Evolutionary conservation across 768 basidiomycete genomes (phyloP).

Genomic region (Suillus subluteus): DNA sequence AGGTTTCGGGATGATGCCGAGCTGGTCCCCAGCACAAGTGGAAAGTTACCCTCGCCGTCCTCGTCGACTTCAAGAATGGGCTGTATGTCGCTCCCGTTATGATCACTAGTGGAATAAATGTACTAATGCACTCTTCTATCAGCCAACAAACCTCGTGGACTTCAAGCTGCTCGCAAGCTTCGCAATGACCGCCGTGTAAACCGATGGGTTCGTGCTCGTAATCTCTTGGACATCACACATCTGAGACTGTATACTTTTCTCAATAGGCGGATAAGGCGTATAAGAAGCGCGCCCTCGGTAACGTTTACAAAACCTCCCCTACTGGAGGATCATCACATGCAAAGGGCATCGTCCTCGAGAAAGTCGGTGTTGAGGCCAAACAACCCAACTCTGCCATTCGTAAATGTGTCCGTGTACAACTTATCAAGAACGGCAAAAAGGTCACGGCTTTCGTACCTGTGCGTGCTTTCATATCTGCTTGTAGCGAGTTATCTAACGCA

Average conservation of each 20-base stretch:
- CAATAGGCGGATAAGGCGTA: slow-evolving; percentile 93
- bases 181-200: slow-evolving; percentile 92
- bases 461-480: slow-evolving; percentile 37
- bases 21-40: slow-evolving; percentile 13
- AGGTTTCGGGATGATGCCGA: slow-evolving; percentile 47
- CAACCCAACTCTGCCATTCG: slow-evolving; percentile 99
- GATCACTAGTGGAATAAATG: neutral
- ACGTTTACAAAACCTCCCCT: slow-evolving; percentile 99
- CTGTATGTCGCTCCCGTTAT: slow-evolving; percentile 60
- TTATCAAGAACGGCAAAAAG: slow-evolving; percentile 99
- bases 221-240: slow-evolving; percentile 12
- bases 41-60: slow-evolving; percentile 42
- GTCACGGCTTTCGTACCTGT: slow-evolving; percentile 99
- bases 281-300: slow-evolving; percentile 99
- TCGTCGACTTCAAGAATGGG: slow-evolving; percentile 74
- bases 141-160: slow-evolving; percentile 99
- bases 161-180: slow-evolving; percentile 98
- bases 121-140: slow-evolving; percentile 4
- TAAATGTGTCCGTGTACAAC: slow-evolving; percentile 99
- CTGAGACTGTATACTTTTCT: slow-evolving; percentile 17
- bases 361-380: slow-evolving; percentile 99
- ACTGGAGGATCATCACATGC: slow-evolving; percentile 99
- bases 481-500: slow-evolving; percentile 9
- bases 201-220: slow-evolving; percentile 79
- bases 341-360: slow-evolving; percentile 99